Conservation (phyloP, 176 grass and related monocot genomes). For the Elymus sibiricus region DNA sequence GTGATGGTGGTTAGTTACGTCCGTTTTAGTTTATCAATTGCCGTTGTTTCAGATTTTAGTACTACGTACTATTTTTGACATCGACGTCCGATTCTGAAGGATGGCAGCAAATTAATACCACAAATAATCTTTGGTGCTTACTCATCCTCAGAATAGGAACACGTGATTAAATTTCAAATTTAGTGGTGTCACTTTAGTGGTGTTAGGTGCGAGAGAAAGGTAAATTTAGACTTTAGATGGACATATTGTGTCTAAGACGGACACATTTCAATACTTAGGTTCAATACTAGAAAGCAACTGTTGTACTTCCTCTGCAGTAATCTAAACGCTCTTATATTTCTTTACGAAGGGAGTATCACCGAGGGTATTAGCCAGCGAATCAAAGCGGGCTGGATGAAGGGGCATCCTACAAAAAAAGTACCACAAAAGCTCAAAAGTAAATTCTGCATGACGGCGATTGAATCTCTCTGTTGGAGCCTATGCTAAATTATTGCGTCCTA, state of each 20-base stretch:
- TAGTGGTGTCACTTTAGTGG: background rate
- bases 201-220: background rate
- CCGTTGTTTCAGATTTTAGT: background rate
- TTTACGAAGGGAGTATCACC: too few species aligned
- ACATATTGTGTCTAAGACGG: too few species aligned
- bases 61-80: background rate
- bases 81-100: slow-evolving; percentile 15
- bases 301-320: too few species aligned
- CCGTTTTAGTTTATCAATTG: background rate
- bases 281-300: background rate
- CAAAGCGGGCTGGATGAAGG: background rate
- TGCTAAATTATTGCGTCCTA: slow-evolving; percentile 1
- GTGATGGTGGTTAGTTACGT: background rate
- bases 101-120: background rate
- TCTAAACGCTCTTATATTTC: too few species aligned
- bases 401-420: too few species aligned
- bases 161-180: background rate
- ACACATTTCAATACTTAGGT: background rate
- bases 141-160: background rate
- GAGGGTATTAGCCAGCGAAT: background rate
- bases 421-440: background rate
- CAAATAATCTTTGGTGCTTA: background rate
- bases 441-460: background rate
- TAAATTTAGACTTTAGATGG: too few species aligned
- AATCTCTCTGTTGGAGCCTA: background rate